Base-by-base conservation (phyloP, 2,329 filamentous ascomycete genomes). In the Scortechinia acanthostroma region DNA sequence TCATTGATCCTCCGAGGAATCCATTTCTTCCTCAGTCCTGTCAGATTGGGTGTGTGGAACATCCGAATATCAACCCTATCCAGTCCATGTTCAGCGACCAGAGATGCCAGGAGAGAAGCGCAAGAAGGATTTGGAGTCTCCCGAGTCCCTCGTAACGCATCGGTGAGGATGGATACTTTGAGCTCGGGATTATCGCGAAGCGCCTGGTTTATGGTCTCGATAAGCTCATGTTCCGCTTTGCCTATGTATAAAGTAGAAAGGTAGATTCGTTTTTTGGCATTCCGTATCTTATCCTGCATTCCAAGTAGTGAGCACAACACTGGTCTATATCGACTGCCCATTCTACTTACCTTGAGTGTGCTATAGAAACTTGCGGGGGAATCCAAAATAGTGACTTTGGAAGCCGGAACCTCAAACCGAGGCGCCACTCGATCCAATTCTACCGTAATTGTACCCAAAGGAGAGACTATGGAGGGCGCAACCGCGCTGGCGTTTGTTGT, bases 11-110 rank as follows among this genome's bases (percentile, higher is more conserved):
- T 77, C 58, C 80, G 88, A 0, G 93, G 93, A 2, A 97, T 79
- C 52, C 87, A 71, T 55, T 83, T 82, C 66, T 97, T 97, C 43
- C 84, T 79, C 47, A 94, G 54, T 0, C 93, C 93, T 2, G 88
- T 95, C 51, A 98, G 66, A 57, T 98, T 98, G 0, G 93, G 93
- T 1, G 93, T 98, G 64, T 98, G 93, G 59, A 94, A 98, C 90
- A 98, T 94, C 54, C 91, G 86, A 50, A 98, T 81, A 57, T 96
- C 89, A 33, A 98, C 90, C 28, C 91, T 77, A 1, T 88, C 81
- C 3, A 81, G 61, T 0, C 91, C 91, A 64, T 96, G 95, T 54
- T 95, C 88, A 4, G 74, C 66, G 10, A 95, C 75, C n/a, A 98
- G 69, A 1, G 90, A 85, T 4, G 84, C 87, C 28, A 98, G 75